Conservation (phyloP, 2,329 filamentous ascomycete species). For the Talaromyces sp. region DNA sequence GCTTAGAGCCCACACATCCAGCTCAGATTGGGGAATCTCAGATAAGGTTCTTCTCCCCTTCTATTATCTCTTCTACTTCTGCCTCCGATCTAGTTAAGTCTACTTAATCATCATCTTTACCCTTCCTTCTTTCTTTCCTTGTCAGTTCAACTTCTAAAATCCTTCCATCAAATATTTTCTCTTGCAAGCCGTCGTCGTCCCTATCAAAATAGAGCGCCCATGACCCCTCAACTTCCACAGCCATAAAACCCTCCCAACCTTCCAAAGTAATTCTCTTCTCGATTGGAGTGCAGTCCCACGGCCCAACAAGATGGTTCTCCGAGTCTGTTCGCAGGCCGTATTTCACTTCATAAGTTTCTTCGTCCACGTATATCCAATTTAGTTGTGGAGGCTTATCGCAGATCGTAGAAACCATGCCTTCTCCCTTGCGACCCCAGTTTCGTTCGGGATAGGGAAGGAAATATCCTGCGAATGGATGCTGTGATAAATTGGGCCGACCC, state of each 20-base stretch:
- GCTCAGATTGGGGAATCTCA: not conserved
- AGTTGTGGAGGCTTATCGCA: slow-evolving; percentile 4
- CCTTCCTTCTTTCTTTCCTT: no score
- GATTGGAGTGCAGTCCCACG: slow-evolving; percentile 3
- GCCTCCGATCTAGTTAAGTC: no score
- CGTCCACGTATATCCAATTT: slow-evolving; percentile 6
- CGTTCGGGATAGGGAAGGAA: not conserved
- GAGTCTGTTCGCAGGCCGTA: not conserved
- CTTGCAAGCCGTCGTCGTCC: no score
- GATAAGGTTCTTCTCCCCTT: not conserved
- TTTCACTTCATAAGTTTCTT: slow-evolving; percentile 5
- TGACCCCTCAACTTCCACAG: no score
- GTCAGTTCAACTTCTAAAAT: no score
- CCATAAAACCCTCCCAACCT: slow-evolving; percentile 3
- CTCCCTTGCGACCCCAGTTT: slow-evolving; percentile 4
- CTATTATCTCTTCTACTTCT: no score
- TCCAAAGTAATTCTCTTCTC: slow-evolving; percentile 4
- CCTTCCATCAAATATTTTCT: no score
- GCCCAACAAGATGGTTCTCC: slow-evolving; percentile 1
- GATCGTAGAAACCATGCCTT: slow-evolving; percentile 5
- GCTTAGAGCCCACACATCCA: not conserved
- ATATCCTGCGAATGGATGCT: not conserved
- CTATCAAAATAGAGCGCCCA: no score
- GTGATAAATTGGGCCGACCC: not conserved
- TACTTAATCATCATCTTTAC: no score